A percentile compares a stretch with the other conserved stretches of the same genome.
Conservation (phyloP, 768 basidiomycete species). For the Russula griseocarnosa region DNA sequence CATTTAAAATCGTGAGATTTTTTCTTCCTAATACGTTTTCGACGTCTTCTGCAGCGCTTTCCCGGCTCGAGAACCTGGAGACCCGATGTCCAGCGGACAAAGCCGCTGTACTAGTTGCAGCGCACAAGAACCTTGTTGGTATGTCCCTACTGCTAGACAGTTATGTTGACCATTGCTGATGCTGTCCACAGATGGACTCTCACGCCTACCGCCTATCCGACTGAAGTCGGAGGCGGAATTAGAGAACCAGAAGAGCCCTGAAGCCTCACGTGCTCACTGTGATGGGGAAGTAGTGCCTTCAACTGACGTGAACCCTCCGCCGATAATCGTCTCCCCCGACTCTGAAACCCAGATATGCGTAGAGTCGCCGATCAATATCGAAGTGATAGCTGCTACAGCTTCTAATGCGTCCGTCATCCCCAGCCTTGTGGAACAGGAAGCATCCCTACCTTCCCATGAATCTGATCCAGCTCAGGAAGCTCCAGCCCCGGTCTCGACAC, state of each 20-base stretch:
- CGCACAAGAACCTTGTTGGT: slow-evolving; percentile 88
- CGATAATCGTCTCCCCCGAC: slow-evolving; percentile 30
- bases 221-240: slow-evolving; percentile 61
- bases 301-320: slow-evolving; percentile 24
- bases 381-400: neutral
- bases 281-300: slow-evolving; percentile 14
- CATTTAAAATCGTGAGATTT: neutral
- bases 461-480: neutral
- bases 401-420: slow-evolving; percentile 11
- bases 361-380: slow-evolving; percentile 13
- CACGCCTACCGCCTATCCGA: slow-evolving; percentile 65
- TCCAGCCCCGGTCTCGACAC: slow-evolving; percentile 22
- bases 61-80: slow-evolving; percentile 43
- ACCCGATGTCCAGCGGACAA: slow-evolving; percentile 72
- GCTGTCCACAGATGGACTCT: slow-evolving; percentile 57
- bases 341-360: slow-evolving; percentile 20
- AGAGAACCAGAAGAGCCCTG: slow-evolving; percentile 36
- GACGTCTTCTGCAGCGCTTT: slow-evolving; percentile 41
- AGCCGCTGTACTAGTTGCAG: slow-evolving; percentile 70
- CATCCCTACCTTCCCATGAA: neutral
- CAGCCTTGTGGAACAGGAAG: neutral
- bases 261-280: slow-evolving; percentile 27
- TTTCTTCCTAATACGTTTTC: slow-evolving; percentile 22
- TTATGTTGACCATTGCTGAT: neutral
- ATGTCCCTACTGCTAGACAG: slow-evolving; percentile 31